These are phyloP conservation scores for Backusella parvicylindrica DNA, from an alignment of 192 early-diverging fungal species.

Conservation along the genomic window DNA sequence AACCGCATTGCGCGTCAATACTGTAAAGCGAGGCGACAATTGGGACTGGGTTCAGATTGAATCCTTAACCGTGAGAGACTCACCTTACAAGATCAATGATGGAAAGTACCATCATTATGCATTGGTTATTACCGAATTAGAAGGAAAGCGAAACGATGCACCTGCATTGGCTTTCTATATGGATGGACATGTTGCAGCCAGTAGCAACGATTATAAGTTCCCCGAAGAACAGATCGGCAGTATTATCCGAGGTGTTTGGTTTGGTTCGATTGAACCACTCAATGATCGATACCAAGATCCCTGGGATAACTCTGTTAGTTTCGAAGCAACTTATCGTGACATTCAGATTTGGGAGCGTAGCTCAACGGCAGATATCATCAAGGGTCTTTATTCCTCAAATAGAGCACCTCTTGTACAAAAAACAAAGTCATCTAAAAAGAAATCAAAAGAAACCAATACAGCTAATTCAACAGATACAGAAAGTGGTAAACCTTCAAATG, in stretches of 20 bases:
- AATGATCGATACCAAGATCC: slow-evolving; percentile 24
- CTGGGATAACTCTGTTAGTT: slow-evolving; percentile 26
- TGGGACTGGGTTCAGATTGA: not conserved
- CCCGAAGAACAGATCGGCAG: slow-evolving; percentile 9
- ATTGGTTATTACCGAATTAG: not conserved
- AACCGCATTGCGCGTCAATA: not conserved
- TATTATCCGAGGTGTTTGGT: slow-evolving; percentile 27
- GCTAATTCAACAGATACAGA: not conserved
- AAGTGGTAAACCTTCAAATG: not conserved
- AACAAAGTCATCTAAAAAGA: not conserved
- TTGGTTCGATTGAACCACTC: slow-evolving; percentile 32
- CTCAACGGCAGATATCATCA: not conserved
- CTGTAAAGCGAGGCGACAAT: not conserved
- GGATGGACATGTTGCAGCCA: slow-evolving; percentile 30
- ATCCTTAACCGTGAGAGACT: not conserved
- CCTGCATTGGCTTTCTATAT: slow-evolving; percentile 23
- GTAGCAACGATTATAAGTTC: slow-evolving; percentile 11
- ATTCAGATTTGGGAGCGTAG: slow-evolving; percentile 27
- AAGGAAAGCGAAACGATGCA: not conserved
- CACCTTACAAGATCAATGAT: not conserved
- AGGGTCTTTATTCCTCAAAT: not conserved
- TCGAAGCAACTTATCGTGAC: slow-evolving; percentile 22
- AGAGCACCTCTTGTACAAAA: not conserved
- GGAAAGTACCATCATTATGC: slow-evolving; percentile 28
- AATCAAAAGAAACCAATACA: not conserved